Evolutionary conservation across 1,284 basidiomycete species (phyloP).

Genomic region (Athelia psychrophila): DNA sequence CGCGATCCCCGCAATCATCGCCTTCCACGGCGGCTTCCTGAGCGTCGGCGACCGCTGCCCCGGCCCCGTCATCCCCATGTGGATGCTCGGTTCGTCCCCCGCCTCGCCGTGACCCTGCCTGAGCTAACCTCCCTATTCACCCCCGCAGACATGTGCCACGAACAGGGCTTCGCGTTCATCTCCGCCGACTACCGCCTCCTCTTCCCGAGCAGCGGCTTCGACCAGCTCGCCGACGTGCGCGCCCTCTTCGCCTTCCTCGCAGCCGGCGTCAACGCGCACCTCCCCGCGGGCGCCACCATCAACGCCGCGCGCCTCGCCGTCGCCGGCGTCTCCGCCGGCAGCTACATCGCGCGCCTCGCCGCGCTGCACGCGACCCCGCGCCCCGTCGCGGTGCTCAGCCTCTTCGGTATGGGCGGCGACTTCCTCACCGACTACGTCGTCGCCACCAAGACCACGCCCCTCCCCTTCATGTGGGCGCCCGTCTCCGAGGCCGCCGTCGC

Average conservation of each 20-base stretch:
- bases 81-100: not conserved
- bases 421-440: not conserved
- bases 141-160: too few species aligned
- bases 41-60: not conserved
- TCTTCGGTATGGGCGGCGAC: not conserved
- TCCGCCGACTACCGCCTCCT: not conserved
- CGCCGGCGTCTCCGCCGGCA: not conserved
- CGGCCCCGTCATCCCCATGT: not conserved
- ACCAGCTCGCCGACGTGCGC: not conserved
- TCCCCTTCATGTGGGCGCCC: not conserved
- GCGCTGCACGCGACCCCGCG: not conserved
- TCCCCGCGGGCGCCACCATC: not conserved
- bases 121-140: too few species aligned
- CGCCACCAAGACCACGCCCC: not conserved
- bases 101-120: too few species aligned
- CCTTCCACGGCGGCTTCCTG: not conserved
- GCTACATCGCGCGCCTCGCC: slow-evolving; percentile 1
- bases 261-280: not conserved
- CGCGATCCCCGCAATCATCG: not conserved
- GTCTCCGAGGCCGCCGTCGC: not conserved
- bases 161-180: not conserved
- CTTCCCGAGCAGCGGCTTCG: not conserved
- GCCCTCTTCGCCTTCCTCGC: not conserved
- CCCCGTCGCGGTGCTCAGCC: not conserved
- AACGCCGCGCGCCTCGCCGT: not conserved